Evolutionary conservation across 768 basidiomycete species (phyloP), one percentile per base, ranked within the genome.

Genomic region (Sutorius australiensis): DNA sequence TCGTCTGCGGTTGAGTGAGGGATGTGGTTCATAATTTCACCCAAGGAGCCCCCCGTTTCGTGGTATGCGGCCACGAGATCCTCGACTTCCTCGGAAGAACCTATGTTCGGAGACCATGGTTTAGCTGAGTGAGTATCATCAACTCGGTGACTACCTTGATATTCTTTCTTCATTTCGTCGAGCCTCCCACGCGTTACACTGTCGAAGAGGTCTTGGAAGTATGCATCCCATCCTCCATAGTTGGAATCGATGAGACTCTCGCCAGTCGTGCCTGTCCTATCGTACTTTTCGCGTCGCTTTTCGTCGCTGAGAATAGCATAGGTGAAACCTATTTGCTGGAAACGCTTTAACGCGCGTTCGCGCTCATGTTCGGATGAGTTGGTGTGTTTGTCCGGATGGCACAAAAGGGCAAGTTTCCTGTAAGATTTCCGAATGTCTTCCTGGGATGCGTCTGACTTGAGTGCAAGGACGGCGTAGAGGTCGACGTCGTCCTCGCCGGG

Each of bases 241-340:
- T 88, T 90, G 10, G 80, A 80, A 21, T 75, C 83, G 37, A 88
- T 66, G 45, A 87, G 78, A 10, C 80, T 81, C 61, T 98, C 94
- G 57, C 86, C 83, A 9, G 94, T 97, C 59, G 80, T 80, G 16
- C 97, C 97, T 0, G 89, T 95, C 50, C 70, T 71, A 61, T 98
- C 94, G 60, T 98, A 99, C 54, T 83, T 76, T 64, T 81, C 75
- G 65, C 86, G 80, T 58, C 86, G 72, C 63, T 81, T 84, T 53
- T 83, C 83, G 60, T 98, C 94, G 49, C 85, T 79, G 28, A 98
- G 76, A 0, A 98, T 84, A 1, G 91, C 78, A 70, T 97, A 99
- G 10, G 95, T 92, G 64, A 95, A 98, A 0, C 95, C 92, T 59
- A 98, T 80, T 63, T 94, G 92, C 61, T 93, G 92, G 66, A 98